Conservation (phyloP, 2,329 filamentous ascomycete species). For the Knufia petricola region DNA sequence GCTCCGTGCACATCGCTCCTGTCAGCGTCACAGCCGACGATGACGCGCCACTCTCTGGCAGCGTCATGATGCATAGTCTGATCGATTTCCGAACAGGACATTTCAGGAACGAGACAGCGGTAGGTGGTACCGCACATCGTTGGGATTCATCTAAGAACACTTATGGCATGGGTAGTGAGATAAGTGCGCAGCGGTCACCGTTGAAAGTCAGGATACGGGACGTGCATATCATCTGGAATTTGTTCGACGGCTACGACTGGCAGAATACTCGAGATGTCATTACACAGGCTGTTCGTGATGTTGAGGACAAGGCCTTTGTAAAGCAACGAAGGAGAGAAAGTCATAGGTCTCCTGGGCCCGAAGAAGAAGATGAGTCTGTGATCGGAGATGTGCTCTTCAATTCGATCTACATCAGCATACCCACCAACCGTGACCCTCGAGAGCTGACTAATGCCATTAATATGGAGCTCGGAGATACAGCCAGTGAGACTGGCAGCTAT, state of each 20-base stretch:
- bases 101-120: constrained; percentile 54
- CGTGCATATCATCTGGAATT: constrained; percentile 91
- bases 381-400: constrained; percentile 97
- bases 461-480: constrained; percentile 72
- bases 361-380: constrained; percentile 67
- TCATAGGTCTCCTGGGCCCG: constrained; percentile 43
- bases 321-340: constrained; percentile 52
- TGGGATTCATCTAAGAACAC: constrained; percentile 72
- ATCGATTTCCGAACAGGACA: constrained; percentile 69
- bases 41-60: constrained; percentile 16
- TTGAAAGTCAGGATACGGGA: constrained; percentile 71
- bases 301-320: constrained; percentile 74
- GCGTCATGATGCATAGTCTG: constrained; percentile 24
- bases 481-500: constrained; percentile 82
- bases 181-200: constrained; percentile 56
- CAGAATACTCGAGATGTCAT: constrained; percentile 76
- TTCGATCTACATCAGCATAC: constrained; percentile 93
- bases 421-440: constrained; percentile 71
- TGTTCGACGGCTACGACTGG: constrained; percentile 98
- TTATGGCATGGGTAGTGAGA: constrained; percentile 57
- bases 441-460: constrained; percentile 80
- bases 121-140: constrained; percentile 59
- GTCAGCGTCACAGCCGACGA: constrained; percentile 48
- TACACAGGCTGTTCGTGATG: constrained; percentile 74
- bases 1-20: constrained; percentile 30